phyloP scores from a whole-genome alignment of 2,329 filamentous ascomycete genomes.

The Phaeophleospora eucalypticola region DNA sequence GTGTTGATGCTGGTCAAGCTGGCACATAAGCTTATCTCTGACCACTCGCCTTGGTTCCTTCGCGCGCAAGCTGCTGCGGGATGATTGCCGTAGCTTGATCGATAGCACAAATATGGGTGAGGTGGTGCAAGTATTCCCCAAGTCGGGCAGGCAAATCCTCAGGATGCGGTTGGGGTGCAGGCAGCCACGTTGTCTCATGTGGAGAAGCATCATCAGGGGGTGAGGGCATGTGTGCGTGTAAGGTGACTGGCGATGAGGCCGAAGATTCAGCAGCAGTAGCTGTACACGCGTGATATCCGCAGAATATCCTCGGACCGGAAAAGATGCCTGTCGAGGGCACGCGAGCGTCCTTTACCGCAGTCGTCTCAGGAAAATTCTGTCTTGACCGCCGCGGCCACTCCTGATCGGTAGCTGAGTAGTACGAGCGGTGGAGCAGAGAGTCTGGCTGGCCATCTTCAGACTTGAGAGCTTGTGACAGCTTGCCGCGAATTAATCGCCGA shows the following conservation, averaged over 20 bases:
- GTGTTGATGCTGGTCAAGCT: not conserved
- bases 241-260: not conserved
- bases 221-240: not conserved
- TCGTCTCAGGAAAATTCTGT: no score
- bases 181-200: not conserved
- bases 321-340: no score
- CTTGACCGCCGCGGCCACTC: no score
- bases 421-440: no score
- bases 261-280: no score
- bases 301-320: no score
- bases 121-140: not conserved
- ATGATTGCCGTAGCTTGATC: not conserved
- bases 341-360: no score
- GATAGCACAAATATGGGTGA: not conserved
- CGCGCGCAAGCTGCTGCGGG: not conserved
- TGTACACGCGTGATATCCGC: no score
- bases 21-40: constrained; percentile 1
- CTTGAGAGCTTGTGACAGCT: no score
- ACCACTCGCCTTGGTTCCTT: constrained; percentile 1
- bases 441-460: no score
- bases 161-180: not conserved
- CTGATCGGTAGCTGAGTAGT: no score
- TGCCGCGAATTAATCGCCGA: no score
- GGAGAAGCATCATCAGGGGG: not conserved
- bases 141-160: not conserved